Evolutionary conservation across 2,329 filamentous ascomycete species (phyloP).

Genomic region (Paracoccidioides brasiliensis): DNA sequence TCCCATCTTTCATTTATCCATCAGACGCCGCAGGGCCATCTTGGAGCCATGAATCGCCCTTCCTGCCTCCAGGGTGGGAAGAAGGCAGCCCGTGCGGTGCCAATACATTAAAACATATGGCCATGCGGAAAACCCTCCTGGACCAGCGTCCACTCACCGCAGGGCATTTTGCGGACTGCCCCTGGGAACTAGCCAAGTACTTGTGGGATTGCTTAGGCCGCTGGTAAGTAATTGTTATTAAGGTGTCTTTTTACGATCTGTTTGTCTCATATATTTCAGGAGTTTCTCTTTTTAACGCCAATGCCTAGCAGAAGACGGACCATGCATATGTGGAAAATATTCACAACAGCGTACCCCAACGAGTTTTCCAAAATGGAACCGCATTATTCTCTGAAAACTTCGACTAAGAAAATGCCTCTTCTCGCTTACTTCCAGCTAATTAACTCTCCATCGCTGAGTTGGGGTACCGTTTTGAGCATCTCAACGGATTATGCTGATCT

Average conservation of each 20-base stretch:
- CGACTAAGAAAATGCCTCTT: constrained; percentile 19
- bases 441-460: constrained; percentile 19
- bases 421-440: constrained; percentile 25
- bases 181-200: constrained; percentile 27
- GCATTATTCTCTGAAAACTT: constrained; percentile 22
- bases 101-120: constrained; percentile 23
- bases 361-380: constrained; percentile 20
- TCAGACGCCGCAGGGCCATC: constrained; percentile 15
- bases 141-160: constrained; percentile 26
- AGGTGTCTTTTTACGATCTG: too few relatives aligned
- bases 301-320: constrained; percentile 23
- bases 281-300: constrained; percentile 4
- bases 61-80: constrained; percentile 19
- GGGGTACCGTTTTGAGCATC: constrained; percentile 26
- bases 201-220: constrained; percentile 27
- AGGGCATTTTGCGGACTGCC: constrained; percentile 25
- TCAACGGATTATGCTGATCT: constrained; percentile 19
- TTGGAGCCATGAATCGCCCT: constrained; percentile 30
- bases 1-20: constrained; percentile 6
- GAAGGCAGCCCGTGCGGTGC: constrained; percentile 16
- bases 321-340: constrained; percentile 33
- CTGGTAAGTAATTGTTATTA: constrained; percentile 18
- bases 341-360: constrained; percentile 24
- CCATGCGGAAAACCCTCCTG: constrained; percentile 20
- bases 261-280: neutral